Conservation (phyloP, 2,329 filamentous ascomycete genomes). For the Biscogniauxia marginata region DNA sequence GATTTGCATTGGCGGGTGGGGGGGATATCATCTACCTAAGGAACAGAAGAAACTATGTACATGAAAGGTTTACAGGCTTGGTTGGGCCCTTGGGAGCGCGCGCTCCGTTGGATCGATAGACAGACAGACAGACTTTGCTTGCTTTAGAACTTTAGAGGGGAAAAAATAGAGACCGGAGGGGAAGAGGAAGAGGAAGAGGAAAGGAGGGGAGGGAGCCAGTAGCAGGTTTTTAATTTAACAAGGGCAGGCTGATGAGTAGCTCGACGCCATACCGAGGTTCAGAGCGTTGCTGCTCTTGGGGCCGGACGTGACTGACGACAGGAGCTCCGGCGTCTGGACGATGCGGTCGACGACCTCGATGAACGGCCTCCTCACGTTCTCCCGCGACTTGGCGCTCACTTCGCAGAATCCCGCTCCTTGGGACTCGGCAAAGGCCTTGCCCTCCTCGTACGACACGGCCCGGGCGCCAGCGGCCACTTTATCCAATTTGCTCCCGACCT, state of each 20-base stretch:
- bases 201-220: background rate
- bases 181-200: constrained; percentile 8
- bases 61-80: too few relatives aligned
- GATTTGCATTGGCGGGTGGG: constrained; percentile 8
- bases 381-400: constrained; percentile 52
- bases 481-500: constrained; percentile 53
- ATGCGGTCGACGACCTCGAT: constrained; percentile 51
- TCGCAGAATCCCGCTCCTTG: constrained; percentile 51
- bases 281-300: constrained; percentile 28
- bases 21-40: constrained; percentile 24
- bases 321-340: constrained; percentile 43
- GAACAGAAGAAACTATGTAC: constrained; percentile 4
- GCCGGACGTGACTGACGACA: constrained; percentile 30
- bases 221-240: too few relatives aligned
- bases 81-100: too few relatives aligned
- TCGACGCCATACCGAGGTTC: constrained; percentile 26
- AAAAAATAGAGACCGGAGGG: constrained; percentile 4
- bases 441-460: constrained; percentile 48
- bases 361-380: constrained; percentile 51
- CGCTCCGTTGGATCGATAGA: background rate
- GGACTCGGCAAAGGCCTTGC: constrained; percentile 43
- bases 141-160: too few relatives aligned
- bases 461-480: constrained; percentile 39
- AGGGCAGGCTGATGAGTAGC: constrained; percentile 27
- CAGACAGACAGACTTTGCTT: background rate